Base-by-base conservation (phyloP, 2,329 filamentous ascomycete species). In the Seiridium cupressi region DNA sequence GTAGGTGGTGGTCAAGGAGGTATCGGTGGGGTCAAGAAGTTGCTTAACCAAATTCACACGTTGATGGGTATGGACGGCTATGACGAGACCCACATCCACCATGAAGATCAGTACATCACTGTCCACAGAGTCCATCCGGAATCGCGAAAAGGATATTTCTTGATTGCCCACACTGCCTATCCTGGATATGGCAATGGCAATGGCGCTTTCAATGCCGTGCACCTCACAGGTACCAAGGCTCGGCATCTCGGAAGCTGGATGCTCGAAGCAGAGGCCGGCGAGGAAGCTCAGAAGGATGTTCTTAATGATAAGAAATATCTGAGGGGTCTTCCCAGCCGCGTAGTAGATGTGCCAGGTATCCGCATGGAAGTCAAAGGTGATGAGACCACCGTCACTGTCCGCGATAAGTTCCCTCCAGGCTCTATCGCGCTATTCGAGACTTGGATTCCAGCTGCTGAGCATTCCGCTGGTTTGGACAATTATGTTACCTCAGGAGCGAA, bases 391-490 rank as follows among this genome's bases (percentile, higher is more conserved):
- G 92, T 99, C 64, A 88, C 86, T 0, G 87, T 97, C 13, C 88
- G 90, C 2, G 88, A 93, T 51, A 86, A 88, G 63, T 97, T 99
- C 72, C 92, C 93, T 3, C 93, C 96, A 11, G 95, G 95, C 61
- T 97, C 93, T 65, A 96, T 99, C 66, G 93, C 93, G 3, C 80
- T 99, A 3, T 96, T 97, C 66, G 93, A 98, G 77, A 99, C 95
- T 0, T 98, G 91, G 89, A 95, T 98, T 35, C 93, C 93, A 3
- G 87, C 87, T 32, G 91, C 91, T 2, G 92, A 97, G 70, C 91
- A 96, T 72, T 88, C 90, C 1, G 84, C 89, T 46, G 91, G 92
- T 31, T 80, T 99, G 18, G 93, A 97, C 72, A 90, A 87, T 48
- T 96, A 90, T 72, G 89, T 97, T 60, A 95, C 92, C 0, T 89